phyloP scores from a whole-genome alignment of 2,329 filamentous ascomycete species.

The Bipolaris oryzae region DNA sequence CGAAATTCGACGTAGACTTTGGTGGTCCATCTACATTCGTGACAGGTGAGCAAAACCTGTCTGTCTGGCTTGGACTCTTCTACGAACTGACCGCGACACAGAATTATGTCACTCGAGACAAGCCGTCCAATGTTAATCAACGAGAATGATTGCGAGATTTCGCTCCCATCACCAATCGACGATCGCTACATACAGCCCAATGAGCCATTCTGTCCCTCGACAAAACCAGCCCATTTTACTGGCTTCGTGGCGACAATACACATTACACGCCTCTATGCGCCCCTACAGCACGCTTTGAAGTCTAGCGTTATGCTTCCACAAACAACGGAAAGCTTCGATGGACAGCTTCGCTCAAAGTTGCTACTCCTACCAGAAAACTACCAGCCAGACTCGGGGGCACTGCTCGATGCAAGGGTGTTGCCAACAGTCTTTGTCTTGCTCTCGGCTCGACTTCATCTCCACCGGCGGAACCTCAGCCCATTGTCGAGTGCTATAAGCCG shows the following conservation, averaged over 20 bases:
- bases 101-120: conserved; percentile 76
- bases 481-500: conserved; percentile 70
- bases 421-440: conserved; percentile 79
- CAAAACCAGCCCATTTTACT: conserved; percentile 59
- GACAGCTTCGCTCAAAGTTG: conserved; percentile 77
- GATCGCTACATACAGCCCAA: conserved; percentile 73
- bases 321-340: conserved; percentile 78
- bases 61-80: neutral
- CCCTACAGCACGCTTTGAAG: conserved; percentile 73
- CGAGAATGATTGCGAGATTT: conserved; percentile 85
- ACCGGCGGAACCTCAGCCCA: conserved; percentile 85
- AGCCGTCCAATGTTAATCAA: conserved; percentile 82
- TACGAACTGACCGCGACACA: conserved; percentile 46
- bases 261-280: conserved; percentile 77
- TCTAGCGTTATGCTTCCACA: conserved; percentile 66
- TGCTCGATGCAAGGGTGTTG: conserved; percentile 75
- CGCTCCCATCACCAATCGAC: conserved; percentile 78
- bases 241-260: conserved; percentile 81
- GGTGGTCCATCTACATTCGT: conserved; percentile 93
- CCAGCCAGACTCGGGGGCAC: conserved; percentile 68
- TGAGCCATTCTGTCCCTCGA: conserved; percentile 50
- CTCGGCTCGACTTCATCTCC: conserved; percentile 80
- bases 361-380: conserved; percentile 76
- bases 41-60: conserved; percentile 66
- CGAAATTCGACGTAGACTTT: conserved; percentile 85